phyloP scores from a whole-genome alignment of 2,329 filamentous ascomycete species.

The Neonectria punicea region DNA sequence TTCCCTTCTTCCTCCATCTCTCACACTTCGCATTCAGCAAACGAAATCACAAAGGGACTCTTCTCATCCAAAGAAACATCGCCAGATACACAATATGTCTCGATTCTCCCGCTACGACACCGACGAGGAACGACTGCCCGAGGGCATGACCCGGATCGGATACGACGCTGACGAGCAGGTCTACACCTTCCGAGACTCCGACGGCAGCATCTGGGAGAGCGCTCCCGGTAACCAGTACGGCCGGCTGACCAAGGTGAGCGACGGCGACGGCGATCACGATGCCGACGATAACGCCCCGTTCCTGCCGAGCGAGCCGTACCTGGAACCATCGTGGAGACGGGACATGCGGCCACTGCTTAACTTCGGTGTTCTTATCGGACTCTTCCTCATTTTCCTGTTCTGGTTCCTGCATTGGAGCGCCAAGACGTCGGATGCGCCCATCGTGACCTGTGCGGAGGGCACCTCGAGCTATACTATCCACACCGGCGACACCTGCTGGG shows the following conservation, averaged over 20 bases:
- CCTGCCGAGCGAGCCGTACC: slow-evolving; percentile 36
- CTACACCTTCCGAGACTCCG: slow-evolving; percentile 62
- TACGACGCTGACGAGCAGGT: slow-evolving; percentile 66
- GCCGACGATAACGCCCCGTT: slow-evolving; percentile 48
- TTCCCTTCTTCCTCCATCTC: not conserved
- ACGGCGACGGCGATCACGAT: slow-evolving; percentile 34
- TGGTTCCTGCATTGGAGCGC: slow-evolving; percentile 56
- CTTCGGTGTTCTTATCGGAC: slow-evolving; percentile 64
- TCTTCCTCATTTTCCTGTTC: slow-evolving; percentile 61
- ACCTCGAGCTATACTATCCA: slow-evolving; percentile 52
- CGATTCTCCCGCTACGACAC: slow-evolving; percentile 56
- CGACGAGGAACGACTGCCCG: slow-evolving; percentile 63
- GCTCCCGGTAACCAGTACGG: slow-evolving; percentile 62
- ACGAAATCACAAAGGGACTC: not conserved
- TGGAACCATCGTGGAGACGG: slow-evolving; percentile 59
- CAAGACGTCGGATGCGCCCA: slow-evolving; percentile 24
- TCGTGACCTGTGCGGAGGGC: slow-evolving; percentile 44
- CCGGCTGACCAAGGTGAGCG: slow-evolving; percentile 53
- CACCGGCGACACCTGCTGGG: slow-evolving; percentile 64
- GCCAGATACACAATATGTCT: slow-evolving; percentile 46
- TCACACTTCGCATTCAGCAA: not conserved
- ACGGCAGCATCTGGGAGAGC: slow-evolving; percentile 62
- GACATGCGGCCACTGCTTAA: slow-evolving; percentile 67
- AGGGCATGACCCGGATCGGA: slow-evolving; percentile 64
- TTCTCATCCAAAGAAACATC: not conserved